Base-by-base conservation (phyloP, 2,329 filamentous ascomycete species). In the Rhynchosporium graminicola region DNA sequence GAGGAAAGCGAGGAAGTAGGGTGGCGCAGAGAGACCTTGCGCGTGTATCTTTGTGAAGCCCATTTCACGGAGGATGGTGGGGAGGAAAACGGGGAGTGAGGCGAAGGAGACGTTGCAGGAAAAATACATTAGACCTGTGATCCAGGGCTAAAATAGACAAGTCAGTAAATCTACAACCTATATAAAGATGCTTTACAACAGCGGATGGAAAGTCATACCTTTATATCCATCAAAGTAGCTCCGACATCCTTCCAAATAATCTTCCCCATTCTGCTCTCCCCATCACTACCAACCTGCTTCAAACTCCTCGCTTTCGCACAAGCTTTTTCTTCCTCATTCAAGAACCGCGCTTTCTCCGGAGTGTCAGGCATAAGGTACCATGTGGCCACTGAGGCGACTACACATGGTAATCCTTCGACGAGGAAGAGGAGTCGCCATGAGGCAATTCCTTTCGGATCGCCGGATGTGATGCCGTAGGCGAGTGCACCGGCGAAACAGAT, bases 21-120 rank as follows among this genome's bases (percentile, higher is more conserved):
- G 88, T 0, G 88, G 89, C 0, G 88, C 88, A 0, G 87, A 87
- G 12, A 92, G 80, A 0, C 88, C 89, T 75, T 92, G 89, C 0
- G 89, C 86, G 63, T 86, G 80, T 64, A 90, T 82, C 13, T 81
- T 78, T 0, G 81, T 83, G 74, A 87, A 91, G 12, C 89, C 88
- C 85, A 92, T 89, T 58, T 82, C 79, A 46, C 79, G 75, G 13
- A 89, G 76, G 66, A 89, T 86, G 1, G 84, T 82, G 0, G 86
- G 86, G 1, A 89, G 77, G 67, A 87, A 89, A 1, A 87, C 83
- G 0, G 86, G 84, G 3, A 89, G 77, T 1, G 83, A 86, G 2
- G 84, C 82, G 73, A 87, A 90, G 51, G 85, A 86, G 63, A 89
- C 85, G 72, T 85, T 86, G 76, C 80, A 83, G 0, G 59, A 64